A percentile compares a stretch with the other conserved stretches of the same genome.
phyloP scores from a whole-genome alignment of 495 filamentous ascomycete genomes.

The Aspergillus egyptiacus region DNA sequence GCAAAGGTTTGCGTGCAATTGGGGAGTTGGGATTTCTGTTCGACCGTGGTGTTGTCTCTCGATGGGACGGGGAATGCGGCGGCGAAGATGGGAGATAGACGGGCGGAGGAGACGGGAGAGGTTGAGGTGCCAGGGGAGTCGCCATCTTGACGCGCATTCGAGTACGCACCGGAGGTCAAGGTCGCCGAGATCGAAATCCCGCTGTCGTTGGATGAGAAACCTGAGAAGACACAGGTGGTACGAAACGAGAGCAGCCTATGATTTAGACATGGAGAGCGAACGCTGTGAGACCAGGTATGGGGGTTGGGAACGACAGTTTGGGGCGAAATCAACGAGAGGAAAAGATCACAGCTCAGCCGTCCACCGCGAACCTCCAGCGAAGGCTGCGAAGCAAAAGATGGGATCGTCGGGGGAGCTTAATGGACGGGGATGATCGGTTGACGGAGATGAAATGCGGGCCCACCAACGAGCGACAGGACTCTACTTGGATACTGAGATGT shows the following conservation, averaged over 20 bases:
- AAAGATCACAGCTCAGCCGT: constrained; percentile 1
- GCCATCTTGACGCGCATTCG: constrained; percentile 24
- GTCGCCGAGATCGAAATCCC: not conserved
- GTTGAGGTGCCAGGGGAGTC: constrained; percentile 25
- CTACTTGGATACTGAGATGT: constrained; percentile 11
- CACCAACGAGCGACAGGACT: constrained; percentile 14
- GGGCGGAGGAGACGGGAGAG: constrained; percentile 36
- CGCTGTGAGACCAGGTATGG: not conserved
- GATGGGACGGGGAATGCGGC: constrained; percentile 21
- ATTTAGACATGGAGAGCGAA: constrained; percentile 12
- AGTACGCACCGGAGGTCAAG: not conserved
- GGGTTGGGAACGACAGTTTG: not conserved
- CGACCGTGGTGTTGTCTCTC: constrained; percentile 23
- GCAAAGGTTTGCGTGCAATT: constrained; percentile 26
- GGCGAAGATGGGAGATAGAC: constrained; percentile 40
- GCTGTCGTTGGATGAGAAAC: constrained; percentile 1
- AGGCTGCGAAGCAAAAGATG: constrained; percentile 9
- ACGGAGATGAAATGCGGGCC: constrained; percentile 12
- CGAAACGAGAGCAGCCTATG: constrained; percentile 9
- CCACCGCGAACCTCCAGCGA: constrained; percentile 1
- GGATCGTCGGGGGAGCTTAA: constrained; percentile 10
- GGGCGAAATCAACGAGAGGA: constrained; percentile 5
- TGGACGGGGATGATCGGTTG: constrained; percentile 10
- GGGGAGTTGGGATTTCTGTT: constrained; percentile 19
- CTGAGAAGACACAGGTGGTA: constrained; percentile 3